Evolutionary conservation across 441 rosid species (phyloP), one percentile per base, ranked within the genome.

Genomic region (Corymbia calophylla): DNA sequence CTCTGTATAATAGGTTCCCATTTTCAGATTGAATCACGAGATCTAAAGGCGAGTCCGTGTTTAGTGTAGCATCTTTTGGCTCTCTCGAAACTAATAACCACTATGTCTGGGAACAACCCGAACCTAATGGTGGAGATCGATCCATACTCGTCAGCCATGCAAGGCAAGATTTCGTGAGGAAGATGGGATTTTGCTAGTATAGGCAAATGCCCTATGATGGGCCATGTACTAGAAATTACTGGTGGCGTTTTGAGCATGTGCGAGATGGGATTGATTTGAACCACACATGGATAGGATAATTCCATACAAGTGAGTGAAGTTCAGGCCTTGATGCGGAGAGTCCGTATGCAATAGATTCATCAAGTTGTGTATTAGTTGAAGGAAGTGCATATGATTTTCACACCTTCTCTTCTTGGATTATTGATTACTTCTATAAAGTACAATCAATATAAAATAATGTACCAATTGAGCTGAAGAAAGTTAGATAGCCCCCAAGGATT

Each of bases 51-150:
- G 47, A 39, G 82, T 87, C 93, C 95, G 8, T 94, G 89, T 19
- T 88, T 92, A n/a, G 93, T 90, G 4, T 92, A 56, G n/a, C 94
- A 93, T 53, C 93, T 94, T 88, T 92, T 93, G 8, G 94, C 94
- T 25, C 89, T 31, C 60, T 92, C 93, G 88, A 90, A 89, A 16
- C 64, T 86, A 82, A 86, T 93, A 7, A 94, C 92, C 8, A 94
- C 91, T n/a, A 92, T 18, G 64, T 94, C 73, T 23, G 23, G 23
- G 88, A 88, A 86, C 44, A 90, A 54, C 3, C 96, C 95, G 21
- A 94, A 32, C 80, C 86, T 91, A 89, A 95, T 53, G 18, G 91
- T 91, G 91, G 94, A 95, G 51, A 93, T 89, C 2, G 94, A 94
- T 7, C 95, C 95, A 49, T 51, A 35, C 31, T 91, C 91, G 54